Percentiles rank a stretch among this genome's conserved stretches.
Conservation (phyloP, 2,329 filamentous ascomycete species). For the Alternaria arborescens region DNA sequence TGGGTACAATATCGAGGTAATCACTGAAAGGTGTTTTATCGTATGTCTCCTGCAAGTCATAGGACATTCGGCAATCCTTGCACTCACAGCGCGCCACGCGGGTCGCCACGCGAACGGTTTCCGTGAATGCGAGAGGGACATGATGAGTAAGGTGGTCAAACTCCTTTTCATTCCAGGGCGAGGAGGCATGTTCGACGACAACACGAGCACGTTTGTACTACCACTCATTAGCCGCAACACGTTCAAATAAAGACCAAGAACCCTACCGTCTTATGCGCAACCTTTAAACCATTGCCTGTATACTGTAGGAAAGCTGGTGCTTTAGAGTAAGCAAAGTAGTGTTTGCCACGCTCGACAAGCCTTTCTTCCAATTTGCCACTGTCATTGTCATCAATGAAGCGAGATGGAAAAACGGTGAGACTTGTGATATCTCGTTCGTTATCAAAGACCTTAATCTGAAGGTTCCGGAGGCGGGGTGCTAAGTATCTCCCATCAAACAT, state of each 20-base stretch:
- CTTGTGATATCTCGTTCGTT: not conserved
- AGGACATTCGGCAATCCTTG: not conserved
- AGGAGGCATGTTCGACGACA: not conserved
- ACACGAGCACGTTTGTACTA: not conserved
- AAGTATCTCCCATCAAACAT: too few species aligned
- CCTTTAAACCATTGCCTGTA: too few species aligned
- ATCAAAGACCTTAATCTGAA: not conserved
- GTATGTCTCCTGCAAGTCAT: not conserved
- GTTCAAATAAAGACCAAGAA: accelerated
- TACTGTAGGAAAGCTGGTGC: not conserved
- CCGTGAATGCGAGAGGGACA: too few species aligned
- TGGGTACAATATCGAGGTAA: not conserved
- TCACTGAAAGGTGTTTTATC: not conserved
- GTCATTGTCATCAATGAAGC: too few species aligned
- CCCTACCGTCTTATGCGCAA: too few species aligned
- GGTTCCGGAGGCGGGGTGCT: too few species aligned
- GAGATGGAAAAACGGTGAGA: not conserved
- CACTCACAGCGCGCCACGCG: not conserved
- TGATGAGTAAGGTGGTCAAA: too few species aligned
- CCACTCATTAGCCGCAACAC: too few species aligned
- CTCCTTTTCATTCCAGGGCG: too few species aligned
- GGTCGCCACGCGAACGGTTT: too few species aligned
- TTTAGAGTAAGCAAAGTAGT: not conserved
- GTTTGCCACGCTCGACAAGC: not conserved
- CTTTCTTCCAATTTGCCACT: too few species aligned